Conservation (phyloP, 441 rosid genomes). For the Croton laevigatus region DNA sequence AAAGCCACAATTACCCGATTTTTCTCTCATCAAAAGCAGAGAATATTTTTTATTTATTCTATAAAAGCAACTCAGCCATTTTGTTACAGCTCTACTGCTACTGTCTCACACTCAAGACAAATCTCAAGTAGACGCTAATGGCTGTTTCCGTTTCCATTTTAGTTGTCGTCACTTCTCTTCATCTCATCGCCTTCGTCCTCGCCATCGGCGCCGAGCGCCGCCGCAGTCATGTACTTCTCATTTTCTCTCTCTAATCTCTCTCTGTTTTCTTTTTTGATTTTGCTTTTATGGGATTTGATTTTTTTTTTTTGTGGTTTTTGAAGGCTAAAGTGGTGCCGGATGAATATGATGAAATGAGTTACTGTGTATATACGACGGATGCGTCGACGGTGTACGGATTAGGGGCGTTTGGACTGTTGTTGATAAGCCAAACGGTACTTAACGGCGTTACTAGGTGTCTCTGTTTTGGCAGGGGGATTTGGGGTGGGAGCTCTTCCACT, state of each 20-base stretch:
- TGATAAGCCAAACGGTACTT: slow-evolving; percentile 64
- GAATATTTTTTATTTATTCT: background rate
- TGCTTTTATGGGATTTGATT: background rate
- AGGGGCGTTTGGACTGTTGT: slow-evolving; percentile 67
- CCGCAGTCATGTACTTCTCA: slow-evolving; percentile 64
- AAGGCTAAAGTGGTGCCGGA: slow-evolving; percentile 69
- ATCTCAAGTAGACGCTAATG: slow-evolving; percentile 29
- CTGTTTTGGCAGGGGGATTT: slow-evolving; percentile 79
- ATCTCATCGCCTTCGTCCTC: slow-evolving; percentile 84
- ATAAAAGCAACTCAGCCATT: no score
- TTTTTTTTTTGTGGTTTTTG: no score
- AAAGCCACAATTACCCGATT: background rate
- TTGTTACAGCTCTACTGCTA: no score
- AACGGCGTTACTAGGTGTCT: slow-evolving; percentile 83
- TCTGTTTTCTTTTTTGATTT: background rate
- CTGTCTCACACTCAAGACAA: background rate
- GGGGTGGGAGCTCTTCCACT: slow-evolving; percentile 53
- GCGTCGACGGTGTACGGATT: slow-evolving; percentile 87
- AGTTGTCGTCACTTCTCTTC: slow-evolving; percentile 54
- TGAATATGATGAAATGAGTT: slow-evolving; percentile 70
- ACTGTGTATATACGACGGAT: slow-evolving; percentile 64
- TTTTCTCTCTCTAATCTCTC: slow-evolving; percentile 7
- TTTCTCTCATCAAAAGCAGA: background rate
- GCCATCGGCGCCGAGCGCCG: slow-evolving; percentile 96
- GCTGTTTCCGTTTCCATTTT: slow-evolving; percentile 63